phyloP scores from a whole-genome alignment of 108 stramenopile genomes.

The Thalassiosira profunda region DNA sequence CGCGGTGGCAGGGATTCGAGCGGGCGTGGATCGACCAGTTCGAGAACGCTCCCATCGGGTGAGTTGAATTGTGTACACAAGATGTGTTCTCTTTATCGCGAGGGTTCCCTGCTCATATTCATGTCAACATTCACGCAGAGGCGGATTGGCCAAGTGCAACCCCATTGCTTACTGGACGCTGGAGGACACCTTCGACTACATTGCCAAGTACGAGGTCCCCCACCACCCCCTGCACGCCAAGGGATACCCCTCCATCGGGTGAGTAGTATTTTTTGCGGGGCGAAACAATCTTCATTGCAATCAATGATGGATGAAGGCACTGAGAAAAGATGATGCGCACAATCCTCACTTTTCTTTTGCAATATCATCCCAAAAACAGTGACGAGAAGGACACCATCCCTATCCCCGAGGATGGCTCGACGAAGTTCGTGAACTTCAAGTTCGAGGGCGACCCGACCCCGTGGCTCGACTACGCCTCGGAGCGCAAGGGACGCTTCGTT shows the following conservation, averaged over 20 bases:
- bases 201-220: slow-evolving; percentile 95
- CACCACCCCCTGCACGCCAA: slow-evolving; percentile 97
- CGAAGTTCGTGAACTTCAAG: slow-evolving; percentile 82
- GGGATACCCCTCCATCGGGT: slow-evolving; percentile 96
- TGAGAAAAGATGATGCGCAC: neutral
- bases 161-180: slow-evolving; percentile 98
- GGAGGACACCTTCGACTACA: slow-evolving; percentile 98
- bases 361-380: slow-evolving; percentile 2
- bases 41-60: slow-evolving; percentile 94
- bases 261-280: neutral
- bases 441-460: slow-evolving; percentile 85
- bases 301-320: neutral
- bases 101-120: neutral
- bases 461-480: slow-evolving; percentile 97
- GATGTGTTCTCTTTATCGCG: neutral
- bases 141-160: slow-evolving; percentile 95
- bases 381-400: slow-evolving; percentile 97
- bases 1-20: slow-evolving; percentile 97
- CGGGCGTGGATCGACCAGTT: slow-evolving; percentile 95
- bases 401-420: slow-evolving; percentile 89
- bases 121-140: slow-evolving; percentile 23
- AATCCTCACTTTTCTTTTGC: neutral
- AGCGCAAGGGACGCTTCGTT: slow-evolving; percentile 97
- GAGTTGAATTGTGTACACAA: neutral
- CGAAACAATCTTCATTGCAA: neutral